phyloP scores from a whole-genome alignment of 345 rosid genomes.

The Melaleuca quinquenervia region DNA sequence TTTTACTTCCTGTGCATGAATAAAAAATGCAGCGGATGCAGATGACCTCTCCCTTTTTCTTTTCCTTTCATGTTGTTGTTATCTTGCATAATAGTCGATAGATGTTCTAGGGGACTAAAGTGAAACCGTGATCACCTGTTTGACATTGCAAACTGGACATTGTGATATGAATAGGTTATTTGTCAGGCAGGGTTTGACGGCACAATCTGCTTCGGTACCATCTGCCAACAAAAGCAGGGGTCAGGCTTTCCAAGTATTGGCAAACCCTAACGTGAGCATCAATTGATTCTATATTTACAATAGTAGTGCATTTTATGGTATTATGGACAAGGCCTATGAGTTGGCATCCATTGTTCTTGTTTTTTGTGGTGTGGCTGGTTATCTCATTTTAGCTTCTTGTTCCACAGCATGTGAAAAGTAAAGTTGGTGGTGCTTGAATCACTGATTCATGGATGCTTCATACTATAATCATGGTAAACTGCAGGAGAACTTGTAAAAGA shows the following conservation, averaged over 20 bases:
- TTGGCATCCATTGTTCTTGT: neutral
- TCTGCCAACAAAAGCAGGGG: constrained; percentile 26
- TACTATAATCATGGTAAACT: neutral
- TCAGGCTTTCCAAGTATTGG: constrained; percentile 48
- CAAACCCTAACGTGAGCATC: constrained; percentile 61
- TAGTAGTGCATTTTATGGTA: neutral
- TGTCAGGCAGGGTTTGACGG: constrained; percentile 30
- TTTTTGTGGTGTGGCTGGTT: neutral
- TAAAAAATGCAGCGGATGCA: neutral
- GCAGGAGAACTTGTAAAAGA: neutral
- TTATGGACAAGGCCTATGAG: neutral
- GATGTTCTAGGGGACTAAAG: neutral
- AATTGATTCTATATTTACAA: neutral
- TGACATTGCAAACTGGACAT: neutral
- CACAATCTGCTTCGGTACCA: constrained; percentile 17
- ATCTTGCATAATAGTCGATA: neutral
- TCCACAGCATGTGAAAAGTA: neutral
- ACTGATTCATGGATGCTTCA: neutral
- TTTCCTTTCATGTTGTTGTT: neutral
- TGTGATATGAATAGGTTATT: neutral
- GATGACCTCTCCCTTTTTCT: neutral
- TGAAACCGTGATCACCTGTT: neutral
- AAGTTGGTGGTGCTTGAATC: neutral
- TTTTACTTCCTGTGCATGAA: neutral
- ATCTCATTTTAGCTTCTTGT: neutral